Evolutionary conservation across 2,329 filamentous ascomycete species (phyloP), one percentile per base, ranked within the genome.

Genomic region (Fusarium armeniacum): DNA sequence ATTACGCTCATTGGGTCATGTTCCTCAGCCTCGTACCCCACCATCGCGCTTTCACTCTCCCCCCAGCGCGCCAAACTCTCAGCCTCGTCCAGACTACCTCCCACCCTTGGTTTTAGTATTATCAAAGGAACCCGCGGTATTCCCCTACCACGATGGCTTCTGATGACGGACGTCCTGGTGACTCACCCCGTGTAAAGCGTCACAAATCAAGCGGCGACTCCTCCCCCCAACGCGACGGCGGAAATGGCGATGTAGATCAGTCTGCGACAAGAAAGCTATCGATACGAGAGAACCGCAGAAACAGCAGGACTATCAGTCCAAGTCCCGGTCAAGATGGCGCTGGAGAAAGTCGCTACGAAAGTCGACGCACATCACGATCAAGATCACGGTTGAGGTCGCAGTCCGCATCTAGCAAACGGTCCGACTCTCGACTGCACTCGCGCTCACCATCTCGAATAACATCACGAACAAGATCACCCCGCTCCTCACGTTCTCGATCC

Each of bases 361-460:
- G 75, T 10, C 73, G 75, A 16, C 73, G 71, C 30, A 74, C 76
- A 20, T 80, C 80, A 11, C 74, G 70, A 9, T 78, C 78, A 38
- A 73, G 69, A 35, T 78, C 78, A 18, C 73, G 76, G 28, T 77
- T 78, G 30, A 72, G 76, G 57, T 80, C 78, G 9, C 73, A 73
- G 11, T 81, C 79, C 4, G 75, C 69, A 50, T 81, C 81, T 18
- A 78, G 73, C 47, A 81, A 81, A 36, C 76, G 78, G 50, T 82
- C 81, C 24, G 78, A 79, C 26, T 81, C 80, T 67, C 73, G 74
- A 43, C 76, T 80, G 32, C 74, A 69, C 46, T 74, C 70, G 20
- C 77, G 74, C 59, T 78, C 78, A 35, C 72, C 71, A 26, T 80
- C 78, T 1, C 76, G 73, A 28, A 78, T 75, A 12, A 71, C 72